Evolutionary conservation across 768 basidiomycete genomes (phyloP), one percentile per base, ranked within the genome.

Genomic region (Tricholoma furcatifolium): DNA sequence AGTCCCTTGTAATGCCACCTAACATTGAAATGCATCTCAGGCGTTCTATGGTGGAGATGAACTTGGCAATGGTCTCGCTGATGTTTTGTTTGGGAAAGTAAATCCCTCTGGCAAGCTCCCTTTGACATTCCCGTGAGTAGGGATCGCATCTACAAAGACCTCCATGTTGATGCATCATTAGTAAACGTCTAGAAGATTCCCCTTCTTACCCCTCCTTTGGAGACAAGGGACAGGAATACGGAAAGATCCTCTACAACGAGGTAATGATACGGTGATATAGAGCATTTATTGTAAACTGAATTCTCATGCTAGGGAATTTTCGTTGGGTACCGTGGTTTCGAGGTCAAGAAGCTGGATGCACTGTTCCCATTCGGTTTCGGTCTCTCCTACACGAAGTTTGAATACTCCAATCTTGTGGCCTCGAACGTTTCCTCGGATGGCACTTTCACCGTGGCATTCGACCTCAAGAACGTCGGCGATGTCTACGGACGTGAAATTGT

Each of bases 91-190:
- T 60, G 84, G 84, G 5, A 79, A 78, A 60, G 74, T 80, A 6
- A 83, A 81, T 57, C 84, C 84, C 0, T 77, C 74, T 7, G 82
- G 76, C 14, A 83, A 83, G 64, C 71, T 84, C 8, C 71, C 83
- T 20, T 65, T 82, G 40, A 80, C 77, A 15, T 81, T 81, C 65
- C 80, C 79, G 77, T 78, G 49, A 57, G 74, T 63, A 12, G 24
- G 20, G n/a, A 9, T 46, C 39, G 36, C 32, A 15, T 49, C 9
- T 11, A 8, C 41, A 31, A 21, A 11, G 17, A 31, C 1, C 18
- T 18, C 45, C 15, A 4, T 45, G n/a, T 15, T 10, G n/a, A 38
- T 39, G 36, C 21, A 31, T 8, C 23, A 24, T 14, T 46, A 79
- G 77, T 10, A 70, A 72, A 60, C 72, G 77, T 1, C 64, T 83